phyloP scores from a whole-genome alignment of 2,329 filamentous ascomycete genomes.

The Pseudocercospora fijiensis region DNA sequence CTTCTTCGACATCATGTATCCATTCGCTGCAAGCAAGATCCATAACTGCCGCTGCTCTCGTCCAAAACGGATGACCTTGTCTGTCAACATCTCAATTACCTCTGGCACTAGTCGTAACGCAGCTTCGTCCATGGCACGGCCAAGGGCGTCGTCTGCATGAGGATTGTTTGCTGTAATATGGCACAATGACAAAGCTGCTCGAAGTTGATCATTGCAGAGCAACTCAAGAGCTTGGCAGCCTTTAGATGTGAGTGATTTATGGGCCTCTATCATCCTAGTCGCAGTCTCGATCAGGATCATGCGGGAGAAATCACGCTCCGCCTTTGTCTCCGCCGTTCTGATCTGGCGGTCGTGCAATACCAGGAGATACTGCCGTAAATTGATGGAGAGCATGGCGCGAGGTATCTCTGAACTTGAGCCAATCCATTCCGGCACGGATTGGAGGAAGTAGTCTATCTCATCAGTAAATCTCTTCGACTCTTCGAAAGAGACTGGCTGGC shows the following conservation, averaged over 20 bases:
- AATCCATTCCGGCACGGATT: conserved; percentile 31
- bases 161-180: conserved; percentile 30
- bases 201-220: conserved; percentile 33
- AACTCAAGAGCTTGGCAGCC: conserved; percentile 32
- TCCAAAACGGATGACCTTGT: conserved; percentile 34
- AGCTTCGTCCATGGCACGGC: conserved; percentile 27
- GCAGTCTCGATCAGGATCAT: conserved; percentile 34
- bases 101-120: conserved; percentile 28
- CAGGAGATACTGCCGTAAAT: conserved; percentile 36
- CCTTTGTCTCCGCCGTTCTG: conserved; percentile 28
- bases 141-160: conserved; percentile 27
- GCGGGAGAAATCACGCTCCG: conserved; percentile 34
- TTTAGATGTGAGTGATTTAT: conserved; percentile 27
- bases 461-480: conserved; percentile 37
- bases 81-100: conserved; percentile 32
- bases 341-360: conserved; percentile 35
- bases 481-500: conserved; percentile 33
- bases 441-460: conserved; percentile 34
- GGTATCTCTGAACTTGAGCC: conserved; percentile 19
- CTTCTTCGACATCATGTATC: conserved; percentile 30
- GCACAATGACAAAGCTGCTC: conserved; percentile 34
- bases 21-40: conserved; percentile 34
- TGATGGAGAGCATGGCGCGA: conserved; percentile 32
- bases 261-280: conserved; percentile 31
- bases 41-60: conserved; percentile 36